A percentile compares a stretch with the other conserved stretches of the same genome.
Evolutionary conservation across 2,329 filamentous ascomycete species (phyloP).

Genomic region (Aspergillus sp.): DNA sequence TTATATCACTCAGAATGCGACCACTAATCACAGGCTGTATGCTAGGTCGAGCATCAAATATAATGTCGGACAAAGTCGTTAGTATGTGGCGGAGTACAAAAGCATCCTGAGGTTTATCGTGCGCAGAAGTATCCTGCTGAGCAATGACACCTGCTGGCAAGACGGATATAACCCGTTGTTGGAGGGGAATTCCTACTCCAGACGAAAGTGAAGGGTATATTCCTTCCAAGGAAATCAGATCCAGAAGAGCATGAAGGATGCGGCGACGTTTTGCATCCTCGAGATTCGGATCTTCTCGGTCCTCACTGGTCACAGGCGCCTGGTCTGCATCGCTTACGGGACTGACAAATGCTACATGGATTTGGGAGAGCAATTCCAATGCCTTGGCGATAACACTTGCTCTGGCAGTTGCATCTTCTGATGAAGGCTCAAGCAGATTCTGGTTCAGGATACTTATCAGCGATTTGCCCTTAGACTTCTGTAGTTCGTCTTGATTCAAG

Average conservation of each 20-base stretch:
- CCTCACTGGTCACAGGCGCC: neutral
- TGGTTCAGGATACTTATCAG: constrained; percentile 35
- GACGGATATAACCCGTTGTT: constrained; percentile 45
- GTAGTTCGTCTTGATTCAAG: constrained; percentile 37
- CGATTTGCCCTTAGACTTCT: constrained; percentile 35
- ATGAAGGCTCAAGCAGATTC: constrained; percentile 5
- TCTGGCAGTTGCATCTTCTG: constrained; percentile 23
- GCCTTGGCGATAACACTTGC: constrained; percentile 32
- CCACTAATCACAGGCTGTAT: constrained; percentile 41
- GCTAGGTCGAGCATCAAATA: constrained; percentile 33
- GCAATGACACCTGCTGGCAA: constrained; percentile 44
- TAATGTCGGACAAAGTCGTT: constrained; percentile 27
- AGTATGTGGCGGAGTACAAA: constrained; percentile 33
- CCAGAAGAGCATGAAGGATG: constrained; percentile 41
- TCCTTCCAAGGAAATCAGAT: constrained; percentile 45
- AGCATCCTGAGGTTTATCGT: constrained; percentile 27
- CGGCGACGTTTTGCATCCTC: constrained; percentile 45
- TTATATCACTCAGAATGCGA: constrained; percentile 42
- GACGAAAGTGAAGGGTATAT: constrained; percentile 45
- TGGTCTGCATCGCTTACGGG: constrained; percentile 18
- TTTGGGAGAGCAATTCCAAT: constrained; percentile 33
- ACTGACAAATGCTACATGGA: constrained; percentile 37
- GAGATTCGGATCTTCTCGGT: constrained; percentile 30
- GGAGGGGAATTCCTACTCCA: constrained; percentile 45
- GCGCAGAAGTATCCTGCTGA: constrained; percentile 26